Evolutionary conservation across 371 early-diverging fungal species (phyloP).

Genomic region (Lichtheimia corymbifera): DNA sequence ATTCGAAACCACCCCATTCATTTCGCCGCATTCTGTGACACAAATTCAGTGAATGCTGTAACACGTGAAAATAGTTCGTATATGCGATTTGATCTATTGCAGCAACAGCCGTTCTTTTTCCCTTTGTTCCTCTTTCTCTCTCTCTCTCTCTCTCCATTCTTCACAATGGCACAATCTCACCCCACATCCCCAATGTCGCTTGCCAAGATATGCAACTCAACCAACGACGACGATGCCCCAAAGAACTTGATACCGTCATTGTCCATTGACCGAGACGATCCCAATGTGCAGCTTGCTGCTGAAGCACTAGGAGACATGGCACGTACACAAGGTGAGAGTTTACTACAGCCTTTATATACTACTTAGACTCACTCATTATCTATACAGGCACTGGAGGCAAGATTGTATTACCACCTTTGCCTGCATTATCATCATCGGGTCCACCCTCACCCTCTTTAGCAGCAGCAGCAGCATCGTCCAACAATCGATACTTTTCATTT

Average conservation of each 20-base stretch:
- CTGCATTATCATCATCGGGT: constrained; percentile 20
- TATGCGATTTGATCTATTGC: not conserved
- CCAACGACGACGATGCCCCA: not conserved
- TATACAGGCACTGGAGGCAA: not conserved
- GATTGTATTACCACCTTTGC: constrained; percentile 31
- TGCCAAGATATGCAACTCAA: constrained; percentile 23
- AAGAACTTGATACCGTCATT: not conserved
- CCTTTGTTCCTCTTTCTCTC: constrained; percentile 13
- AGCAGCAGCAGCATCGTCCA: constrained; percentile 13
- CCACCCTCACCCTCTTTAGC: constrained; percentile 37
- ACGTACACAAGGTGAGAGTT: constrained; percentile 14
- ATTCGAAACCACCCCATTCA: constrained; percentile 1
- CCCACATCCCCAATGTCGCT: constrained; percentile 36
- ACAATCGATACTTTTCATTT: constrained; percentile 19
- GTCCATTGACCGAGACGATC: constrained; percentile 29
- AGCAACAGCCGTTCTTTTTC: constrained; percentile 14
- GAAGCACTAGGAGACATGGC: constrained; percentile 69
- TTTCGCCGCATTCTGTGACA: constrained; percentile 1
- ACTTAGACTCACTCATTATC: not conserved
- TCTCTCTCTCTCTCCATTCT: not conserved
- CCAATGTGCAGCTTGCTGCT: constrained; percentile 67
- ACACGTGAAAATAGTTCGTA: constrained; percentile 1
- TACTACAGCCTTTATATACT: not conserved
- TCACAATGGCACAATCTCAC: not conserved
- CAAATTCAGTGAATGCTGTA: constrained; percentile 1